Evolutionary conservation across 148 eudicot species (phyloP).

Genomic region (Silene latifolia): DNA sequence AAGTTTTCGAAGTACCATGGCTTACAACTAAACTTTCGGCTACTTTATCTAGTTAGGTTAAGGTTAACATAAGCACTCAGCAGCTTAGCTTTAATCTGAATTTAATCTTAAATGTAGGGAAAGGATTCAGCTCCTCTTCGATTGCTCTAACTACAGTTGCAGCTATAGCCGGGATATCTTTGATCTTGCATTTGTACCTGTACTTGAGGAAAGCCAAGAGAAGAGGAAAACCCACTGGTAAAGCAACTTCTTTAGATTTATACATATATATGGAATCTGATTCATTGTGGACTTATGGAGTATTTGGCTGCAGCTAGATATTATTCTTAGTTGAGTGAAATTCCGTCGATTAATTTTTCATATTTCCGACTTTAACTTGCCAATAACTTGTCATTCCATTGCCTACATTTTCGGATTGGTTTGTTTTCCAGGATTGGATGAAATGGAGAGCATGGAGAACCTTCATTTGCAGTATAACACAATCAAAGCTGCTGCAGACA

Average conservation of each 20-base stretch:
- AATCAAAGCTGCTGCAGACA: constrained; percentile 22
- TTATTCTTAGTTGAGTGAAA: neutral
- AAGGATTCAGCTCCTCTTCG: neutral
- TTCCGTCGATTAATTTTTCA: too few species aligned
- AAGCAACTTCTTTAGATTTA: neutral
- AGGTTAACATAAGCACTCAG: too few species aligned
- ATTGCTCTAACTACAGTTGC: constrained; percentile 12
- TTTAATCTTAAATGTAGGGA: constrained; percentile 15
- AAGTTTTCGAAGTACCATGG: too few species aligned
- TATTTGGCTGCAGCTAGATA: too few species aligned
- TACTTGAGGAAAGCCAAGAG: constrained; percentile 17
- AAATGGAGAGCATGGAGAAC: constrained; percentile 25
- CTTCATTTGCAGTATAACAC: constrained; percentile 14
- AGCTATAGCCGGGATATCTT: constrained; percentile 16
- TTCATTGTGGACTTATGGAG: too few species aligned
- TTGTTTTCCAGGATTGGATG: constrained; percentile 20
- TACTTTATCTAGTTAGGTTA: too few species aligned
- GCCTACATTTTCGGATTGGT: neutral
- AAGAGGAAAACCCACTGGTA: constrained; percentile 31
- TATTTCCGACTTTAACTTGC: too few species aligned
- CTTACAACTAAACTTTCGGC: too few species aligned
- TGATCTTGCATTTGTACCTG: constrained; percentile 17
- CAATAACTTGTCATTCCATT: neutral
- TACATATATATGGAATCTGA: too few species aligned
- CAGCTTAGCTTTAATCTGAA: neutral